Evolutionary conservation across 441 rosid genomes (phyloP).

Genomic region (Viola pubescens): DNA sequence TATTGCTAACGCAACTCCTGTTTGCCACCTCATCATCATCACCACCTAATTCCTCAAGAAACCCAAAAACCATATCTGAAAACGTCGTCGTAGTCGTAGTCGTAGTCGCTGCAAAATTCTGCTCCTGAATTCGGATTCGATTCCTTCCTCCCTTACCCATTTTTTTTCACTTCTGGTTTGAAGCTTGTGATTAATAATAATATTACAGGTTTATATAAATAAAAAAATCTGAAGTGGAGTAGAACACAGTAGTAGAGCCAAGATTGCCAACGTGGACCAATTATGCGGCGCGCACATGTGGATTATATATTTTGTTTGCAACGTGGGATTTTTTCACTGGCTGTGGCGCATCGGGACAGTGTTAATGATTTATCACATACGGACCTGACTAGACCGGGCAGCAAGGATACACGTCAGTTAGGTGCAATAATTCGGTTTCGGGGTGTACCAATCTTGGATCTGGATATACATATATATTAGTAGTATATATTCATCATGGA

Average conservation of each 20-base stretch:
- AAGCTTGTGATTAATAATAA: not conserved
- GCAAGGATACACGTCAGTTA: slow-evolving; percentile 44
- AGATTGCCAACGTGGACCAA: slow-evolving; percentile 16
- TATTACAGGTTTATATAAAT: slow-evolving; percentile 3
- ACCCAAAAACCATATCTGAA: slow-evolving; percentile 1
- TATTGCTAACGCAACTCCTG: no score
- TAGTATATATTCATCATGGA: not conserved
- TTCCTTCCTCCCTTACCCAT: slow-evolving; percentile 4
- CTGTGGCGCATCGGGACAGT: not conserved
- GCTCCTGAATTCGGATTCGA: slow-evolving; percentile 11
- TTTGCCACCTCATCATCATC: not conserved
- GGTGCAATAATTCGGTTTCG: slow-evolving; percentile 16
- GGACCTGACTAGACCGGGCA: slow-evolving; percentile 16
- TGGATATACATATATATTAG: slow-evolving; percentile 34
- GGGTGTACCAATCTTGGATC: not conserved
- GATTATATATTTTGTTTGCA: not conserved
- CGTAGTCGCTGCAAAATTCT: not conserved
- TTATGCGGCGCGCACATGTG: slow-evolving; percentile 26
- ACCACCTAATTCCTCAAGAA: slow-evolving; percentile 6
- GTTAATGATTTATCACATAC: not conserved
- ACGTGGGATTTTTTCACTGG: slow-evolving; percentile 16
- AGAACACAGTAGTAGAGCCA: slow-evolving; percentile 16
- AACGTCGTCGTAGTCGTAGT: no score
- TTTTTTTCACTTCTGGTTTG: slow-evolving; percentile 13
- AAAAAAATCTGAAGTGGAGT: not conserved